phyloP scores from a whole-genome alignment of 2,329 filamentous ascomycete genomes.

The Xylaria sp. region DNA sequence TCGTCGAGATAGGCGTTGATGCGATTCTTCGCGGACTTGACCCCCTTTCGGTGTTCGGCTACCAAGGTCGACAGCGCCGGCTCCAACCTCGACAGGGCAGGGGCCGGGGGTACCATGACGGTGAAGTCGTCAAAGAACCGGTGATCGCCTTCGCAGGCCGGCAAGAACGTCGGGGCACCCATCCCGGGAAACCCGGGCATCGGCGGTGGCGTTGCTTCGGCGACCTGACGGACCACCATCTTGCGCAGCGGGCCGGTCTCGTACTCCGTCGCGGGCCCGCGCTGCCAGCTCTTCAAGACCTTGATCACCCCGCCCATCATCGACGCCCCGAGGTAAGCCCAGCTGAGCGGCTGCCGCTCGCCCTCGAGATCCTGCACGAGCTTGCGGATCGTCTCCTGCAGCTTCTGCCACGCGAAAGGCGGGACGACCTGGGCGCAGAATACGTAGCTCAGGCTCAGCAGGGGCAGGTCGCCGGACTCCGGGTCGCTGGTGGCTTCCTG shows the following conservation, averaged over 20 bases:
- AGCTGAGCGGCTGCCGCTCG: slow-evolving; percentile 10
- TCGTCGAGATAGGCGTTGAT: slow-evolving; percentile 13
- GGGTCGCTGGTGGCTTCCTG: slow-evolving; percentile 1
- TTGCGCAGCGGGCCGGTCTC: slow-evolving; percentile 6
- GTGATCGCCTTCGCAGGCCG: slow-evolving; percentile 11
- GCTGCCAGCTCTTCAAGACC: slow-evolving; percentile 9
- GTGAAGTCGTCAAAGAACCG: slow-evolving; percentile 16
- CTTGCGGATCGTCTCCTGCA: slow-evolving; percentile 11
- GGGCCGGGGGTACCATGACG: slow-evolving; percentile 16
- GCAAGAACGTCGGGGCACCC: not conserved
- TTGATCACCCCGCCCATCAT: slow-evolving; percentile 5
- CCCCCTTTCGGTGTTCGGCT: not conserved
- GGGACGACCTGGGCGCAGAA: slow-evolving; percentile 21
- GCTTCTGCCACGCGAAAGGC: slow-evolving; percentile 13
- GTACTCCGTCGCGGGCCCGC: slow-evolving; percentile 1
- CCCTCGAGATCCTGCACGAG: slow-evolving; percentile 13
- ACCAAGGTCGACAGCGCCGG: slow-evolving; percentile 11
- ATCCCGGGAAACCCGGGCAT: not conserved
- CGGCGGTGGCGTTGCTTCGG: not conserved
- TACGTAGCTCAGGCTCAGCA: slow-evolving; percentile 14
- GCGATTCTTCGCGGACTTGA: not conserved
- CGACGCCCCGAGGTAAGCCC: slow-evolving; percentile 7
- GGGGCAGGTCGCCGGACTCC: not conserved
- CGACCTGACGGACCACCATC: not conserved
- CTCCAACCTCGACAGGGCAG: slow-evolving; percentile 6